Percentiles rank a stretch among this genome's conserved stretches.
These are phyloP conservation scores for Aeminium ludgeri DNA, from an alignment of 495 filamentous ascomycete species.

Conservation along the genomic window DNA sequence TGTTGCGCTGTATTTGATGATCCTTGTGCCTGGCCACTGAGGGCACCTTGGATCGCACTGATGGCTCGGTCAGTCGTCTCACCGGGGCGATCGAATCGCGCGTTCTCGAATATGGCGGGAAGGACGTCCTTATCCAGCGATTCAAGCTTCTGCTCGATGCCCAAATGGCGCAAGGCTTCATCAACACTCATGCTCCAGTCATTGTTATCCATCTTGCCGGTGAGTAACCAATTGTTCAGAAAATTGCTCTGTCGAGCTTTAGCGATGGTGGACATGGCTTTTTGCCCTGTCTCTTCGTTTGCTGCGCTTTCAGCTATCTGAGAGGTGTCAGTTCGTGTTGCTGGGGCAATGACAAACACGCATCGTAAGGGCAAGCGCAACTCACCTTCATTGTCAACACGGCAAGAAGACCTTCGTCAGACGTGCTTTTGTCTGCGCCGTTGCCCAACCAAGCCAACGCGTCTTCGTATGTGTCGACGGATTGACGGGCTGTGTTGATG, in stretches of 20 bases:
- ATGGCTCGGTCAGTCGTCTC: constrained; percentile 14
- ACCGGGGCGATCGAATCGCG: constrained; percentile 6
- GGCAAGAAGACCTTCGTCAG: constrained; percentile 43
- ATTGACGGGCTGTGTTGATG: constrained; percentile 37
- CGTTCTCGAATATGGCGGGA: neutral
- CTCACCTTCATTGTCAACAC: constrained; percentile 42
- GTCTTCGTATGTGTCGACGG: constrained; percentile 46
- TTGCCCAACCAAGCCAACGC: constrained; percentile 37
- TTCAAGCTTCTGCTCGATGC: constrained; percentile 16
- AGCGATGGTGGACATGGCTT: constrained; percentile 42
- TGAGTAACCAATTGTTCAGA: constrained; percentile 39
- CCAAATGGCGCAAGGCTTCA: constrained; percentile 9
- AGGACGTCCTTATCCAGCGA: constrained; percentile 21
- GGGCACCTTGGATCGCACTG: constrained; percentile 3
- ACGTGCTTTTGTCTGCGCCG: constrained; percentile 32
- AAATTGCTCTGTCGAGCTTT: constrained; percentile 35
- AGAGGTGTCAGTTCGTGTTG: neutral
- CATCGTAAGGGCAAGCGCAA: neutral
- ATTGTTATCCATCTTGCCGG: constrained; percentile 32
- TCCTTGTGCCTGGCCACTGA: no score
- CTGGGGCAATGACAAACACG: neutral
- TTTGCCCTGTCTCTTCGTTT: constrained; percentile 32
- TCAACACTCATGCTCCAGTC: constrained; percentile 20
- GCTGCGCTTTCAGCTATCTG: constrained; percentile 31
- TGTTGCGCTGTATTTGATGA: no score